These are phyloP conservation scores for Digitaria exilis DNA, from an alignment of 202 grass and related monocot genomes.

Conservation along the genomic window DNA sequence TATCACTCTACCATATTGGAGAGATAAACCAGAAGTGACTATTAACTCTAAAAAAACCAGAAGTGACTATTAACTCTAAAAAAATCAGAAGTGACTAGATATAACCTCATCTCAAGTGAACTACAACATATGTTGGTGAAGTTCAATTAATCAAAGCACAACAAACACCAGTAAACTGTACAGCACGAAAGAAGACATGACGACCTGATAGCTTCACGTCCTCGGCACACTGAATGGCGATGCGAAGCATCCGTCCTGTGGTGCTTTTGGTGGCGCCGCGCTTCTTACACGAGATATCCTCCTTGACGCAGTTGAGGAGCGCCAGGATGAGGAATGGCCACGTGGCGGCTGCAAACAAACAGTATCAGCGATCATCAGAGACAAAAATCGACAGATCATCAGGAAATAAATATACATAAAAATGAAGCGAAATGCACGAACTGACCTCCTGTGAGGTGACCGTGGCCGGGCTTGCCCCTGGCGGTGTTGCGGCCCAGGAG, in stretches of 20 bases:
- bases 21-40: too few relatives aligned
- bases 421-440: background rate
- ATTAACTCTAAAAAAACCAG: too few relatives aligned
- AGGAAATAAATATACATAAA: background rate
- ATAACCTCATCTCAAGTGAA: background rate
- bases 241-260: slow-evolving; percentile 63
- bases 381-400: background rate
- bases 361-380: background rate
- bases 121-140: background rate
- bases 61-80: too few relatives aligned
- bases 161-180: background rate
- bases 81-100: too few relatives aligned
- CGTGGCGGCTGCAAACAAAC: slow-evolving; percentile 57
- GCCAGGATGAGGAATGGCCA: slow-evolving; percentile 72
- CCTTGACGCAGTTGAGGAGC: slow-evolving; percentile 56
- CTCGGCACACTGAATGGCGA: slow-evolving; percentile 60
- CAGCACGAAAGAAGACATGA: background rate
- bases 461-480: slow-evolving; percentile 51
- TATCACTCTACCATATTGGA: background rate
- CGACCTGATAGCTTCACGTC: slow-evolving; percentile 69
- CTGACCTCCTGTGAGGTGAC: slow-evolving; percentile 58
- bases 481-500: slow-evolving; percentile 68
- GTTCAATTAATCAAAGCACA: background rate
- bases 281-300: slow-evolving; percentile 77
- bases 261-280: slow-evolving; percentile 53